Evolutionary conservation across 192 early-diverging fungal genomes (phyloP), one percentile per base, ranked within the genome.

Genomic region (Helicostylum pulchrum): DNA sequence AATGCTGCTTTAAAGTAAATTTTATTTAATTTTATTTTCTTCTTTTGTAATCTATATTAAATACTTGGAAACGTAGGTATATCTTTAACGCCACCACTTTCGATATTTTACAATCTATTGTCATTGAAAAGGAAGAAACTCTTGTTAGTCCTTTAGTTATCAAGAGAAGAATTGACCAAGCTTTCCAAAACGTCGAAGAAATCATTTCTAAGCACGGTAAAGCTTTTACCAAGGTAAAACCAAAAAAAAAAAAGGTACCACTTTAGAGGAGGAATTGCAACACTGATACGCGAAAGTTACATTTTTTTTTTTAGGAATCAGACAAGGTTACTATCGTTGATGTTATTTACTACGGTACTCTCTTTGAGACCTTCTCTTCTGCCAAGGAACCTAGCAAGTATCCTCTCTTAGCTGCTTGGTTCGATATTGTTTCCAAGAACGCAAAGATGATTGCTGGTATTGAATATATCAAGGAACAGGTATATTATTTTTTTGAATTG

Each of bases 1-100:
- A 70, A 70, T 56, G 61, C 53, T 26, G 61, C 52, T 36, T 61
- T 64, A 19, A 61, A 54, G 68, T 70, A 70, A 64, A 50, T 17
- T 11, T 42, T 9, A 17, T n/a, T 36, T 32, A 34, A 10, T 31
- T 17, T 56, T 14, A n/a, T n/a, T n/a, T n/a, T n/a, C n/a, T 56
- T 32, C 2, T 36, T 19, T 3, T 12, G 9, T 26, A 26, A 26
- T 26, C 1, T 47, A 30, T n/a, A 31, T n/a, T 14, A n/a, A 34
- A 20, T 23, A 49, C 7, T n/a, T 1, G 2, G 17, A 64, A 43
- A 34, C 15, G 10, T 21, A 70, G 53, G 31, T 56, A 62, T 21
- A 48, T 70, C 26, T 50, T 64, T 32, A 31, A 63, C 36, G 21
- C 23, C n/a, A 52, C 46, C 32, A 6, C 36, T 6, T 70, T 70